Conservation (phyloP, 2,329 filamentous ascomycete species). For the Bipolaris sorokiniana region DNA sequence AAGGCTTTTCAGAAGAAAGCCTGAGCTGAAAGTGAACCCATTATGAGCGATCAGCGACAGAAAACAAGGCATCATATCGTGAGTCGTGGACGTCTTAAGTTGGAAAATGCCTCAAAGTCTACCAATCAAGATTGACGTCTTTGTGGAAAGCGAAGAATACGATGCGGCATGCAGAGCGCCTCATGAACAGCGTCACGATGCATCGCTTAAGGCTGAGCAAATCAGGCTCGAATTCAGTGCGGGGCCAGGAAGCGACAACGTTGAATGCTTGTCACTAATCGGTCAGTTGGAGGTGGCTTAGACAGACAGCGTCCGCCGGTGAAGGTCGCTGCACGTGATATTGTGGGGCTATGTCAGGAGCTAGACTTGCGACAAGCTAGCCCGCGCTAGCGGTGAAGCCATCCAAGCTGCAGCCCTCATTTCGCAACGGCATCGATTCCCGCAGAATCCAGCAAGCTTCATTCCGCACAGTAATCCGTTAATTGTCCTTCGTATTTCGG, state of each 20-base stretch:
- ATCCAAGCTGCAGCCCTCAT: conserved; percentile 30
- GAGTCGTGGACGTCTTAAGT: neutral
- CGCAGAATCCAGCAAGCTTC: conserved; percentile 31
- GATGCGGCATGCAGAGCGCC: conserved; percentile 17
- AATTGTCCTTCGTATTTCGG: conserved; percentile 6
- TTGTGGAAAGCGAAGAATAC: conserved; percentile 37
- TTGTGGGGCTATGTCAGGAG: conserved; percentile 4
- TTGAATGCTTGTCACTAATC: neutral
- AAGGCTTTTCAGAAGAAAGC: neutral
- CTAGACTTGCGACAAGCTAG: neutral
- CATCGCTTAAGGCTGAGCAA: conserved; percentile 22
- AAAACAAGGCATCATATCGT: neutral
- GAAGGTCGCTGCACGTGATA: neutral
- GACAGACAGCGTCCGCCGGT: neutral
- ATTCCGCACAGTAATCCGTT: conserved; percentile 10
- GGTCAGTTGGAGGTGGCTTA: neutral
- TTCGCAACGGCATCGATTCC: conserved; percentile 25
- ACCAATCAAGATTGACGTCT: neutral
- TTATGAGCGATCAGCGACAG: neutral
- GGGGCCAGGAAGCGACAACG: conserved; percentile 6
- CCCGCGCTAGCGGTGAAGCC: conserved; percentile 17
- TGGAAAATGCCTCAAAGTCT: neutral
- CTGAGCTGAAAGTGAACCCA: neutral
- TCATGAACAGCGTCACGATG: conserved; percentile 12
- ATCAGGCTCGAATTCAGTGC: neutral